Evolutionary conservation across 2,329 filamentous ascomycete genomes (phyloP).

Genomic region (Trichophyton schoenleinii): DNA sequence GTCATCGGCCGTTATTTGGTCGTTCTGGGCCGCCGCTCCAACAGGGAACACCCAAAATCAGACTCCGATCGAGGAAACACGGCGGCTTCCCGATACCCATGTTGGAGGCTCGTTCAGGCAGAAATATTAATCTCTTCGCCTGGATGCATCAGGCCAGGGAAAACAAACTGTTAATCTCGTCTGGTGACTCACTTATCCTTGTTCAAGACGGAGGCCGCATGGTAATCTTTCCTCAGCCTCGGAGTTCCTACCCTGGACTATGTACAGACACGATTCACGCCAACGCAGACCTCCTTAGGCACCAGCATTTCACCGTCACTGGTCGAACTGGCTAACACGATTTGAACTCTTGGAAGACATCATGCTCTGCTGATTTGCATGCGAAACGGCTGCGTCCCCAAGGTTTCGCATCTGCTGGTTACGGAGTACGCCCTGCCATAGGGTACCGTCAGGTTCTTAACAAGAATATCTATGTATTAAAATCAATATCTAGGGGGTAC

Average conservation of each 20-base stretch:
- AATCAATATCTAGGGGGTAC: neutral
- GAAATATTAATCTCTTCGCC: too few species aligned
- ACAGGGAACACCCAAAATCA: neutral
- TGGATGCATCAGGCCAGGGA: too few species aligned
- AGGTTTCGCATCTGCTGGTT: too few species aligned
- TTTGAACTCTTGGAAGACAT: neutral
- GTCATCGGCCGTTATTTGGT: neutral
- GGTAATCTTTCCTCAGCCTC: neutral
- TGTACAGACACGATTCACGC: too few species aligned
- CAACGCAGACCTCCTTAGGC: neutral
- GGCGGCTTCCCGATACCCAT: neutral
- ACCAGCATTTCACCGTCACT: neutral
- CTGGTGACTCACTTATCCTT: too few species aligned
- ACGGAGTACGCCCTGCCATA: too few species aligned
- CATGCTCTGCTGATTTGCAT: too few species aligned
- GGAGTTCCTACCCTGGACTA: neutral
- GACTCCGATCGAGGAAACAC: neutral
- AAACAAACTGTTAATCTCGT: too few species aligned
- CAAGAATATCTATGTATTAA: neutral
- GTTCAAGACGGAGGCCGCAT: neutral
- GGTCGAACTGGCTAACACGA: neutral
- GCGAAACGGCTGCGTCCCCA: too few species aligned
- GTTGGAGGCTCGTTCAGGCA: too few species aligned
- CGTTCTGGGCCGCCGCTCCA: neutral
- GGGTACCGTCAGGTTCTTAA: too few species aligned